A percentile compares a stretch with the other conserved stretches of the same genome.
Evolutionary conservation across 148 eudicot species (phyloP).

Genomic region (Rhododendron ovatum): DNA sequence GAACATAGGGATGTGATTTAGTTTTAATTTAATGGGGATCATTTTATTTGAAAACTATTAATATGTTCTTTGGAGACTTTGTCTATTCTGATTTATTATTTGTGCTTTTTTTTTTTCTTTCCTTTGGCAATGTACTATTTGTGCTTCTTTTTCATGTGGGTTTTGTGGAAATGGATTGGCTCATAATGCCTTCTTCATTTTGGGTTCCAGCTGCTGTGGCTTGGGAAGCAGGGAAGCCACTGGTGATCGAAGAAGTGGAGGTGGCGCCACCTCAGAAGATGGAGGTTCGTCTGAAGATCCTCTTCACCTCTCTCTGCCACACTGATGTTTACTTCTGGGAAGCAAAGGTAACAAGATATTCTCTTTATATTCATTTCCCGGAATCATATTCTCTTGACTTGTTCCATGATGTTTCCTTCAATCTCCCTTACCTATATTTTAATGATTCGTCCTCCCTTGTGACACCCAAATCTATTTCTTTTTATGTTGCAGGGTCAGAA

Average conservation of each 20-base stretch:
- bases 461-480: background rate
- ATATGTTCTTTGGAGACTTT: background rate
- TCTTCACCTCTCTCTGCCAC: slow-evolving; percentile 40
- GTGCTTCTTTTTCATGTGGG: background rate
- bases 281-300: slow-evolving; percentile 33
- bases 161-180: background rate
- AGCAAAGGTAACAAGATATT: slow-evolving; percentile 20
- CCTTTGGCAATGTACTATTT: background rate
- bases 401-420: background rate
- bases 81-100: background rate
- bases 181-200: background rate
- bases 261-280: slow-evolving; percentile 44
- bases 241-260: slow-evolving; percentile 46
- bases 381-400: background rate
- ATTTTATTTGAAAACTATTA: background rate
- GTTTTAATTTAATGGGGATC: background rate
- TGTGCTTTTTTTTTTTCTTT: background rate
- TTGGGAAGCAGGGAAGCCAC: slow-evolving; percentile 43
- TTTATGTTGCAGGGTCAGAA: slow-evolving; percentile 20
- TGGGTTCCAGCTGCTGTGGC: slow-evolving; percentile 42
- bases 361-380: background rate
- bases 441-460: background rate
- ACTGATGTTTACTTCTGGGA: slow-evolving; percentile 40
- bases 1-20: background rate
- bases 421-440: background rate